These are phyloP conservation scores for Lavandula angustifolia DNA, from an alignment of 257 asterid genomes.

Conservation along the genomic window DNA sequence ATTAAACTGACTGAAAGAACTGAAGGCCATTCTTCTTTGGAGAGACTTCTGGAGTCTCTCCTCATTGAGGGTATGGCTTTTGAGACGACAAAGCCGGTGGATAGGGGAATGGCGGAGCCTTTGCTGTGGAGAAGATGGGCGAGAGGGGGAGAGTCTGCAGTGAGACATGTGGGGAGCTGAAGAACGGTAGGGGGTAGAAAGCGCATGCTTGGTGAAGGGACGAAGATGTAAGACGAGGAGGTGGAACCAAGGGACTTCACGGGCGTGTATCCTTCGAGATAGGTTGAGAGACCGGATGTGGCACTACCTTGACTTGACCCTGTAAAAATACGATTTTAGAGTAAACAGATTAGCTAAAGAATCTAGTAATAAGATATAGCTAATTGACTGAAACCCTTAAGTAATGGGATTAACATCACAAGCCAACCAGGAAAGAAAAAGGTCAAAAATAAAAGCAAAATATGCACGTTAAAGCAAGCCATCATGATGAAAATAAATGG, in stretches of 20 bases:
- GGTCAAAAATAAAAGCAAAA: slow-evolving; percentile 14
- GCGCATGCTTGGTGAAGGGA: slow-evolving; percentile 91
- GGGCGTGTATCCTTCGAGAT: slow-evolving; percentile 93
- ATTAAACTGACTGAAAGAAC: slow-evolving; percentile 77
- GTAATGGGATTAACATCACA: neutral
- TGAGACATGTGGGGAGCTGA: slow-evolving; percentile 92
- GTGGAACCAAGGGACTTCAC: slow-evolving; percentile 87
- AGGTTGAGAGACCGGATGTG: slow-evolving; percentile 57
- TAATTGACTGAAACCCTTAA: neutral
- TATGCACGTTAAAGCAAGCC: slow-evolving; percentile 19
- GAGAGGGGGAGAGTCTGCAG: slow-evolving; percentile 97
- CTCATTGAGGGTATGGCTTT: slow-evolving; percentile 92
- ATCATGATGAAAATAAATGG: neutral
- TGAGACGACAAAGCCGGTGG: slow-evolving; percentile 89
- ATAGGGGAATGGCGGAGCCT: slow-evolving; percentile 89
- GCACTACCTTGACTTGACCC: slow-evolving; percentile 80
- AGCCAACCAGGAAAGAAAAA: neutral
- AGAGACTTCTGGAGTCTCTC: slow-evolving; percentile 53
- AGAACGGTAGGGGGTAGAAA: slow-evolving; percentile 83
- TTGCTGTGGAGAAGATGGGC: slow-evolving; percentile 97
- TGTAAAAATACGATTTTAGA: slow-evolving; percentile 34
- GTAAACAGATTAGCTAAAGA: slow-evolving; percentile 23
- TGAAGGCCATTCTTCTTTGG: slow-evolving; percentile 98
- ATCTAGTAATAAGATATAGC: neutral
- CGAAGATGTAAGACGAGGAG: slow-evolving; percentile 72